These are phyloP conservation scores for Solanum etuberosum DNA, from an alignment of 257 asterid species.

Conservation along the genomic window DNA sequence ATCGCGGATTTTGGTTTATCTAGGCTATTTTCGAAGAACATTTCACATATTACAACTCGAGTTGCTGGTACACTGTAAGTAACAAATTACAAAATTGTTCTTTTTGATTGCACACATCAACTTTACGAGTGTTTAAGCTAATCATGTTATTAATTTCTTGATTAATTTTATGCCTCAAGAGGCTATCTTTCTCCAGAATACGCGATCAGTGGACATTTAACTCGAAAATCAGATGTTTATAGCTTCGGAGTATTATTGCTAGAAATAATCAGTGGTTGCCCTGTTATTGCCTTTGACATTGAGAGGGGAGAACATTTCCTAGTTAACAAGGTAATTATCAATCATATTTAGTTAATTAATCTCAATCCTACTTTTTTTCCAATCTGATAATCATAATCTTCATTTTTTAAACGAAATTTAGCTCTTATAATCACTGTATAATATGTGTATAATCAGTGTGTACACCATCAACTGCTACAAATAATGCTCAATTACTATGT, in stretches of 20 bases:
- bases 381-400: not conserved
- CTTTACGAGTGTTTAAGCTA: not conserved
- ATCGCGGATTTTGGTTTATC: slow-evolving; percentile 73
- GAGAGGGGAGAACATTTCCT: slow-evolving; percentile 1
- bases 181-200: slow-evolving; percentile 83
- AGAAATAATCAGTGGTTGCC: not conserved
- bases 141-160: not conserved
- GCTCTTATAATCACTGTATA: not conserved
- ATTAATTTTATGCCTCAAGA: slow-evolving; percentile 13
- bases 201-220: slow-evolving; percentile 66
- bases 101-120: not conserved
- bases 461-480: not conserved
- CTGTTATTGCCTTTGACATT: not conserved
- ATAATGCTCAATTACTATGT: not conserved
- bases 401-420: not conserved
- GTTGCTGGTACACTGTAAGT: slow-evolving; percentile 86
- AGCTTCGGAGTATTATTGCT: not conserved
- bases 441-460: not conserved
- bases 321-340: not conserved
- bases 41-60: slow-evolving; percentile 58
- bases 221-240: slow-evolving; percentile 61
- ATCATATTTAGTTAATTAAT: not conserved
- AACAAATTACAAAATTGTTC: not conserved
- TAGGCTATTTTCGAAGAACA: slow-evolving; percentile 38
- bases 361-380: not conserved